These are phyloP conservation scores for Eucalyptus decipiens DNA, from an alignment of 345 rosid species.

Conservation along the genomic window DNA sequence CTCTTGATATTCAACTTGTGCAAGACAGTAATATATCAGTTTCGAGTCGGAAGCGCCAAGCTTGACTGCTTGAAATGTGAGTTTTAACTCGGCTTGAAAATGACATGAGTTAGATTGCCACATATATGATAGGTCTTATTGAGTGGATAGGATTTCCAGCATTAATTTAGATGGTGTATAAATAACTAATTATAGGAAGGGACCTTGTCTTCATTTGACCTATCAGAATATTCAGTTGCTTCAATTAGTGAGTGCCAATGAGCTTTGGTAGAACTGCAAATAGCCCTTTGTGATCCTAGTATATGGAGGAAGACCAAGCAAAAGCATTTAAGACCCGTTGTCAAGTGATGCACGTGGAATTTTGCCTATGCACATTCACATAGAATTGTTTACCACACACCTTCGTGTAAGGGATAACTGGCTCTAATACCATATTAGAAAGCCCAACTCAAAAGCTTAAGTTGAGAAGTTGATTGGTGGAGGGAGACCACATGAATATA, in stretches of 20 bases:
- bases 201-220: not conserved
- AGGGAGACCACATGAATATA: no score
- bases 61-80: not conserved
- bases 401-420: no score
- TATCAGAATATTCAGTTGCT: not conserved
- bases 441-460: no score
- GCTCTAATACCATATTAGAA: no score
- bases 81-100: not conserved
- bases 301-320: no score
- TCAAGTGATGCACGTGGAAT: no score
- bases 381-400: no score
- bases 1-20: not conserved
- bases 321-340: no score
- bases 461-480: no score
- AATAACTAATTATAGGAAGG: not conserved
- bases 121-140: not conserved
- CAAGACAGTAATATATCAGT: not conserved
- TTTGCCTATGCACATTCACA: no score
- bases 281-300: not conserved
- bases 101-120: not conserved
- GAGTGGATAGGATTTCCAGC: not conserved
- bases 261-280: not conserved
- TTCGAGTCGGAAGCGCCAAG: not conserved
- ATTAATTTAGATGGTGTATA: not conserved
- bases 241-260: not conserved